These are phyloP conservation scores for Polytrichum formosum DNA, from an alignment of 225 moss, liverwort and hornwort genomes.

Conservation along the genomic window DNA sequence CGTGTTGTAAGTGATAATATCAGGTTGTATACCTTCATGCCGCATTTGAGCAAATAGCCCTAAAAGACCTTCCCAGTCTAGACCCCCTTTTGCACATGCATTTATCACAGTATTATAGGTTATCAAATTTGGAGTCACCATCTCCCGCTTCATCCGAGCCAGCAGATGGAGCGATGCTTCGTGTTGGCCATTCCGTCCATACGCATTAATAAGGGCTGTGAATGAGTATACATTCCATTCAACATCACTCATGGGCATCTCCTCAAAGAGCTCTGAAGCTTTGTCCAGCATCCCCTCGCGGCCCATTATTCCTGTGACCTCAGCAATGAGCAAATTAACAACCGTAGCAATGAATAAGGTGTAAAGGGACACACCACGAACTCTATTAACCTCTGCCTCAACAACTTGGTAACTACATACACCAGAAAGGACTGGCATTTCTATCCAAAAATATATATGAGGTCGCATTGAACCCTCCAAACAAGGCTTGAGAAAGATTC, in stretches of 20 bases:
- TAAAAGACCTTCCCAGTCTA: conserved; percentile 96
- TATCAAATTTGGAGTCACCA: conserved; percentile 87
- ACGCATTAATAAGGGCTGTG: conserved; percentile 95
- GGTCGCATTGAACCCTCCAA: too few species aligned
- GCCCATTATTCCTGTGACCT: conserved; percentile 70
- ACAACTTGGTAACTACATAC: too few species aligned
- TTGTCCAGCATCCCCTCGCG: conserved; percentile 96
- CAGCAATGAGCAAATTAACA: conserved; percentile 3
- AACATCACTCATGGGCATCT: conserved; percentile 88
- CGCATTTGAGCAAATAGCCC: conserved; percentile 99
- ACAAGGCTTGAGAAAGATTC: too few species aligned
- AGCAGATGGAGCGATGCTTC: conserved; percentile 90
- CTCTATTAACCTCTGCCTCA: too few species aligned
- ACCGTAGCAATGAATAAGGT: background rate
- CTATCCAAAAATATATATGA: too few species aligned
- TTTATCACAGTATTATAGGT: conserved; percentile 98
- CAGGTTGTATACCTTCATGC: conserved; percentile 98
- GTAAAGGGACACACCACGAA: too few species aligned
- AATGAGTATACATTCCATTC: conserved; percentile 99
- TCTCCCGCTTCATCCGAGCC: conserved; percentile 93
- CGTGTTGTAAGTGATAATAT: conserved; percentile 98
- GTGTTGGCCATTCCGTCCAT: conserved; percentile 93
- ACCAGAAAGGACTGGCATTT: too few species aligned
- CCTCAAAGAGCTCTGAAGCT: conserved; percentile 92
- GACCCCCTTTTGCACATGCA: conserved; percentile 91